Base-by-base conservation (phyloP, 1,284 basidiomycete genomes). In the Tausonia pullulans region DNA sequence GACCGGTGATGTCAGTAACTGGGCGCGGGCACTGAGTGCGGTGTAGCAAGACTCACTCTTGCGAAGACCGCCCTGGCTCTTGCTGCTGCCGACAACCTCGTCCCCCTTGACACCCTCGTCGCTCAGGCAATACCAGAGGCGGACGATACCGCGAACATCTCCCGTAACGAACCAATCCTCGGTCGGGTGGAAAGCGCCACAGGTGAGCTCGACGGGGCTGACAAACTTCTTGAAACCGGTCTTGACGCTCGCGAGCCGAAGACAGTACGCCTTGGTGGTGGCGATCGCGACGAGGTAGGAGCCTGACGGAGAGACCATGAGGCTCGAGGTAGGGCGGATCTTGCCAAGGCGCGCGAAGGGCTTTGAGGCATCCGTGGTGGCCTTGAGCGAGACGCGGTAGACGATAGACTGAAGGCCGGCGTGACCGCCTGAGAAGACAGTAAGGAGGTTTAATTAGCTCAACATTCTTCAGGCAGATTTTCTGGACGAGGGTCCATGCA, bases 101-200 rank as follows among this genome's bases (percentile, higher is more conserved):
- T 87, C 75, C 87, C 85, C 39, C 84, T 81, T 5, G 7, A n/a
- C 3, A 27, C 16, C 11, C 10, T 68, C 66, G 4, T 86, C 82
- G 67, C 85, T 83, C 5, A 96, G 80, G 73, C 90, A 95, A 74
- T 96, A 93, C 93, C 94, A 98, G 10, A 97, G 75, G 49, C 90
- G 83, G 58, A 98, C 88, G 69, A 85, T 82, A 69, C 95, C 95
- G 67, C 84, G 84, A 43, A 80, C 80, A 72, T 98, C 94, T 48
- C 95, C 95, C 0, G 95, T 97, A 3, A 92, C 94, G 72, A 98
- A 96, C 75, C 89, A 93, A 65, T 92, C 87, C 69, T 96, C 91
- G 51, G 81, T 80, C 0, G 95, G 95, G 73, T 96, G 92, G 72
- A 91, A 89, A 3, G 88, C 84, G 55, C 98, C 80, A 72, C 89